Conservation (phyloP, 169 alveolate species). For the Eimeria falciformis region DNA sequence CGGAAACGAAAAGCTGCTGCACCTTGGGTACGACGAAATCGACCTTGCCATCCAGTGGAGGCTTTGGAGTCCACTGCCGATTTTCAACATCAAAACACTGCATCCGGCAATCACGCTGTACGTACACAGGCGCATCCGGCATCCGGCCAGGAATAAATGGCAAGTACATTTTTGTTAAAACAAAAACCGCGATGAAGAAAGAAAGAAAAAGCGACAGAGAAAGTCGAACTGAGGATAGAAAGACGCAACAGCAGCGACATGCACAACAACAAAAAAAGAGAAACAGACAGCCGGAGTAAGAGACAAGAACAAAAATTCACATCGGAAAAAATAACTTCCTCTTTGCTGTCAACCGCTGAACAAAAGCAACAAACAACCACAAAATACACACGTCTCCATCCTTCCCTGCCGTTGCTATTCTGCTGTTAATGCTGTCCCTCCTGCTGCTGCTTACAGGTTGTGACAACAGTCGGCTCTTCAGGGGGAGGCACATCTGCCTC, state of each 20-base stretch:
- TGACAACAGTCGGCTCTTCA: slow-evolving; percentile 64
- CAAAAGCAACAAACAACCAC: neutral
- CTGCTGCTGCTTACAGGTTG: slow-evolving; percentile 35
- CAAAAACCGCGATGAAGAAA: neutral
- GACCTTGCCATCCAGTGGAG: slow-evolving; percentile 75
- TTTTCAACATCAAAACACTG: slow-evolving; percentile 72
- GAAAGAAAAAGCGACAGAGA: neutral
- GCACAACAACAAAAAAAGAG: neutral
- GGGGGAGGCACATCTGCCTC: slow-evolving; percentile 55
- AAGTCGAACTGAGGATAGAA: neutral
- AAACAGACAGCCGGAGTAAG: neutral
- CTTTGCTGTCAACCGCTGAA: slow-evolving; percentile 64
- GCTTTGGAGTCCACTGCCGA: slow-evolving; percentile 73
- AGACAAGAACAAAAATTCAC: slow-evolving; percentile 39
- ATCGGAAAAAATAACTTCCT: slow-evolving; percentile 64
- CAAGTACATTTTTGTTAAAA: neutral
- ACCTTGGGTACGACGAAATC: slow-evolving; percentile 74
- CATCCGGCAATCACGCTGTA: slow-evolving; percentile 80
- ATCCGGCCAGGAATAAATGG: neutral
- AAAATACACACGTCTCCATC: neutral
- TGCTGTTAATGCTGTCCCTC: neutral
- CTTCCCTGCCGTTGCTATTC: neutral
- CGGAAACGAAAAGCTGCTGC: neutral
- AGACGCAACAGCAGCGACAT: neutral
- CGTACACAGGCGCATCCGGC: neutral